A percentile compares a stretch with the other conserved stretches of the same genome.
These are phyloP conservation scores for Peziza echinospora DNA, from an alignment of 495 filamentous ascomycete species.

Conservation along the genomic window DNA sequence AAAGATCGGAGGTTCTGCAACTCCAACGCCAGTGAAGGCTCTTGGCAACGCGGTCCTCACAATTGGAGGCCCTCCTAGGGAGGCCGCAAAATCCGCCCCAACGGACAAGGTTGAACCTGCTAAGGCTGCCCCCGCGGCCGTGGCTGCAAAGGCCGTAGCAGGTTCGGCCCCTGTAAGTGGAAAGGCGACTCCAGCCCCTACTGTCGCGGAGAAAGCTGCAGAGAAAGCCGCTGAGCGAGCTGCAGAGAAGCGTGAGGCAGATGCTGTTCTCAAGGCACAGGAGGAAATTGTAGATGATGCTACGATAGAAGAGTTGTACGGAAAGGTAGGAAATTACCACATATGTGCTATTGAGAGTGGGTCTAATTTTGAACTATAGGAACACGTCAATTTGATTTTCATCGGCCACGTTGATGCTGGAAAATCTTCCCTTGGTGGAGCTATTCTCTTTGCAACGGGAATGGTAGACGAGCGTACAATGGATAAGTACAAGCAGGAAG, in stretches of 20 bases:
- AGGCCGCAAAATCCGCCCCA: constrained; percentile 31
- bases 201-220: constrained; percentile 17
- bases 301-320: constrained; percentile 84
- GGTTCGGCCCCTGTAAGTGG: constrained; percentile 5
- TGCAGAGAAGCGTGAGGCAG: constrained; percentile 39
- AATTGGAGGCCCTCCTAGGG: constrained; percentile 34
- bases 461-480: constrained; percentile 98
- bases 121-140: constrained; percentile 16
- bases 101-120: constrained; percentile 38
- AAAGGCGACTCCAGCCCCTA: constrained; percentile 9
- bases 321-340: constrained; percentile 32
- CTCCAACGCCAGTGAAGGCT: constrained; percentile 25
- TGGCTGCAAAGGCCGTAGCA: constrained; percentile 4
- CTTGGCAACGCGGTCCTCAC: constrained; percentile 40
- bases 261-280: constrained; percentile 74
- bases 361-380: constrained; percentile 21
- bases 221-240: constrained; percentile 30
- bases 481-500: constrained; percentile 93
- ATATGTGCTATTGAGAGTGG: too few relatives aligned
- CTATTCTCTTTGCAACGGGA: constrained; percentile 75
- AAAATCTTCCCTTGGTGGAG: constrained; percentile 85
- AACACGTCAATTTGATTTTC: constrained; percentile 97
- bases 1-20: constrained; percentile 21
- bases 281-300: constrained; percentile 76
- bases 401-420: constrained; percentile 96